A percentile compares a stretch with the other conserved stretches of the same genome.
phyloP scores from a whole-genome alignment of 768 basidiomycete genomes.

The Amanita phalloides region DNA sequence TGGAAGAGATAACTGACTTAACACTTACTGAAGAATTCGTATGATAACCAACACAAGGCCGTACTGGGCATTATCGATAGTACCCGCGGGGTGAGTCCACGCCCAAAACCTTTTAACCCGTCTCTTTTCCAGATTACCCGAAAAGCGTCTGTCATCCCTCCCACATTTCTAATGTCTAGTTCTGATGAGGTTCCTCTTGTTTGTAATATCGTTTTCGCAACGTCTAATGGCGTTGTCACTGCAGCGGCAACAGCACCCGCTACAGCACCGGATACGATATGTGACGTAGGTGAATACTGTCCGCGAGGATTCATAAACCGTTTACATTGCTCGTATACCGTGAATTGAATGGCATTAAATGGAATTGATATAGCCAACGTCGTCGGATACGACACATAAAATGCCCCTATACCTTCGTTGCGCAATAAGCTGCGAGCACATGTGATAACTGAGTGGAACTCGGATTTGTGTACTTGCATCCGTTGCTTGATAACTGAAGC shows the following conservation, averaged over 20 bases:
- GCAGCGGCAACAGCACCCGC: conserved; percentile 93
- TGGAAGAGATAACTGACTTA: conserved; percentile 1
- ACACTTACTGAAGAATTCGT: conserved; percentile 95
- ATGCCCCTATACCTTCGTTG: conserved; percentile 79
- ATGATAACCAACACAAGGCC: conserved; percentile 94
- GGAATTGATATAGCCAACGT: conserved; percentile 95
- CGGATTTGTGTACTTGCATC: conserved; percentile 95
- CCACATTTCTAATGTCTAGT: conserved; percentile 69
- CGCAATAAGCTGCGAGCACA: conserved; percentile 80
- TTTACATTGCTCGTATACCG: conserved; percentile 92
- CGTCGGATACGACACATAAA: conserved; percentile 98
- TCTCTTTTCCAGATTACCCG: conserved; percentile 81
- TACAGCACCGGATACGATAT: conserved; percentile 84
- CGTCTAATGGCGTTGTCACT: conserved; percentile 93
- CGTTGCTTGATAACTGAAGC: conserved; percentile 92
- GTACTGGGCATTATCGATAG: conserved; percentile 96
- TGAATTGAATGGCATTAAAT: conserved; percentile 97
- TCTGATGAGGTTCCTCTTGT: conserved; percentile 89
- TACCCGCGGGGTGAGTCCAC: conserved; percentile 86
- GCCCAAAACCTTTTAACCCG: conserved; percentile 73
- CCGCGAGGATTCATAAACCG: conserved; percentile 73
- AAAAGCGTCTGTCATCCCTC: conserved; percentile 83
- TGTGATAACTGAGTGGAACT: conserved; percentile 78
- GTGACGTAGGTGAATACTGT: conserved; percentile 86
- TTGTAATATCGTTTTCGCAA: conserved; percentile 94